Percentiles rank a stretch among this genome's conserved stretches.
phyloP scores from a whole-genome alignment of 2,329 filamentous ascomycete genomes.

The Diaporthe eres region DNA sequence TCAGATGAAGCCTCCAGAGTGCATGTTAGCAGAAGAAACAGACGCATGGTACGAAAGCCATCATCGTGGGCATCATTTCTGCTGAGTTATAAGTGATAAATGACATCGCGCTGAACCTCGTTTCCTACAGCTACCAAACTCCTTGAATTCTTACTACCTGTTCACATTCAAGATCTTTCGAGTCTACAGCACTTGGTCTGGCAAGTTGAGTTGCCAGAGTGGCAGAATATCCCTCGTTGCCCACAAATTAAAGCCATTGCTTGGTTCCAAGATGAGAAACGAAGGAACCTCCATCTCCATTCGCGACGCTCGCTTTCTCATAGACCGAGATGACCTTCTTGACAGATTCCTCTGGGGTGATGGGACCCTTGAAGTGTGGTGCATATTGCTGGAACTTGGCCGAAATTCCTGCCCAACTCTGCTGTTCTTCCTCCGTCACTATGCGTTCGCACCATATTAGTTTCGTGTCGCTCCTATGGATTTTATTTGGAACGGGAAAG shows the following conservation, averaged over 20 bases:
- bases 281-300: slow-evolving; percentile 64
- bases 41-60: too few relatives aligned
- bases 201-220: neutral
- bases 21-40: too few relatives aligned
- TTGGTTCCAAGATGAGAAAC: slow-evolving; percentile 68
- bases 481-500: neutral
- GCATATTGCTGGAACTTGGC: slow-evolving; percentile 53
- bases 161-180: neutral
- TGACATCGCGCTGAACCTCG: too few relatives aligned
- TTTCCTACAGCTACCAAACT: neutral
- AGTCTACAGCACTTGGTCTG: neutral
- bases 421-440: slow-evolving; percentile 49
- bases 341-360: slow-evolving; percentile 54
- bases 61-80: too few relatives aligned
- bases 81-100: too few relatives aligned
- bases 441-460: neutral
- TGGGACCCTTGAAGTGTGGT: slow-evolving; percentile 56
- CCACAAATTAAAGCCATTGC: slow-evolving; percentile 58
- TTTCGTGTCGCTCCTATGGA: neutral
- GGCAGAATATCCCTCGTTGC: neutral
- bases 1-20: too few relatives aligned
- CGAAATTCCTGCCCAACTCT: slow-evolving; percentile 45
- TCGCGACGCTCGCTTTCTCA: slow-evolving; percentile 57
- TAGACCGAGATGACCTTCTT: slow-evolving; percentile 52
- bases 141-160: neutral